Evolutionary conservation across 2,329 filamentous ascomycete species (phyloP).

Genomic region (Aaosphaeria arxii): DNA sequence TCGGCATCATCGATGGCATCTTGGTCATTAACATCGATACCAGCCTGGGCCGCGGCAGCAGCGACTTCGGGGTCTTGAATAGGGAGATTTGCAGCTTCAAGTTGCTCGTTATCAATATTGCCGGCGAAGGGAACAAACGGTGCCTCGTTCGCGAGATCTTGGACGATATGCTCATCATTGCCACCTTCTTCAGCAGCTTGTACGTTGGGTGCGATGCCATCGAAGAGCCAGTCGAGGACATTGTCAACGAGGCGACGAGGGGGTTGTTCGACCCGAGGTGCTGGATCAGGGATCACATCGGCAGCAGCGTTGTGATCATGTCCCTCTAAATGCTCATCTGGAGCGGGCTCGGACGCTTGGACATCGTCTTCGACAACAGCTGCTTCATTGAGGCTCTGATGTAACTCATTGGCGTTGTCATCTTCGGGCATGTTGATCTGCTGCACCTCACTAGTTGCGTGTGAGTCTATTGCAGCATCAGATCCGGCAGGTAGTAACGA

Average conservation of each 20-base stretch:
- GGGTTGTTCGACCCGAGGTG: conserved; percentile 8
- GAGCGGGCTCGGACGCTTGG: background rate
- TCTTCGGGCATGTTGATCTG: background rate
- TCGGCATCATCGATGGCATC: conserved; percentile 80
- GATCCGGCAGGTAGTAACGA: background rate
- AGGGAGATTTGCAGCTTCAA: conserved; percentile 21
- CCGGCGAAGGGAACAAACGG: conserved; percentile 57
- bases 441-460: background rate
- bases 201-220: conserved; percentile 38
- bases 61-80: conserved; percentile 56
- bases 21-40: conserved; percentile 65
- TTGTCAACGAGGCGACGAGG: conserved; percentile 23
- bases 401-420: background rate
- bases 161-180: conserved; percentile 59
- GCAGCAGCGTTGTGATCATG: background rate
- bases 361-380: background rate
- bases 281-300: conserved; percentile 2
- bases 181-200: conserved; percentile 23
- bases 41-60: conserved; percentile 64
- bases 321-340: background rate
- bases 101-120: conserved; percentile 20
- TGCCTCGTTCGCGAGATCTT: conserved; percentile 58
- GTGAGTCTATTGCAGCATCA: background rate
- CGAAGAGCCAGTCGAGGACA: conserved; percentile 48
- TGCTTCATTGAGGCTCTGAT: background rate